Evolutionary conservation across 345 rosid genomes (phyloP).

Genomic region (Euclidium syriacum): DNA sequence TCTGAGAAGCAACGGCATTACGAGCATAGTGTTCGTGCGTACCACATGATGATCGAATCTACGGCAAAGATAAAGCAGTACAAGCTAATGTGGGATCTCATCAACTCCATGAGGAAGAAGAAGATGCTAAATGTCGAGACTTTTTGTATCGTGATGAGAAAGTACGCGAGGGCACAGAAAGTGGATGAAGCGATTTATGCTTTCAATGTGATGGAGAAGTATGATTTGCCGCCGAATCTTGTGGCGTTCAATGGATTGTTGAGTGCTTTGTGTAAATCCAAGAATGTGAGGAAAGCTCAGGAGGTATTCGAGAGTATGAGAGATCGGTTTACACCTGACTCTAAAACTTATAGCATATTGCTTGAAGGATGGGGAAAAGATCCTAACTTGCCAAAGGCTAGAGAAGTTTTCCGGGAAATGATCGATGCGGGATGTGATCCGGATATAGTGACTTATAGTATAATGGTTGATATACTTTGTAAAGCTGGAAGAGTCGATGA

Average conservation of each 20-base stretch:
- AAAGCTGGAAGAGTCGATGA: constrained; percentile 91
- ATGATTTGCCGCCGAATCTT: constrained; percentile 50
- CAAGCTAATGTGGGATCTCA: constrained; percentile 83
- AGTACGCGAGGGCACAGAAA: constrained; percentile 71
- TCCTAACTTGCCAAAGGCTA: constrained; percentile 79
- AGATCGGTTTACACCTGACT: constrained; percentile 45
- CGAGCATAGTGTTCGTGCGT: constrained; percentile 59
- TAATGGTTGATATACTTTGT: constrained; percentile 81
- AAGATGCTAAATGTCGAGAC: constrained; percentile 66
- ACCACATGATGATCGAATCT: constrained; percentile 68
- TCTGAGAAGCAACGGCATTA: constrained; percentile 79
- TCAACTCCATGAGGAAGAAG: constrained; percentile 69
- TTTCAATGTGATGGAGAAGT: constrained; percentile 84
- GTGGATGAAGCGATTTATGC: constrained; percentile 80
- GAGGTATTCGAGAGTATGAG: constrained; percentile 69
- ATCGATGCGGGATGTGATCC: constrained; percentile 57
- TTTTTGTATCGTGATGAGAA: constrained; percentile 86
- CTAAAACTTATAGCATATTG: constrained; percentile 83
- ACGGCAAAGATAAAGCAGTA: constrained; percentile 81
- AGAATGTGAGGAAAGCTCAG: constrained; percentile 87
- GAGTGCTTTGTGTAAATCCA: constrained; percentile 86
- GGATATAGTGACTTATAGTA: constrained; percentile 82
- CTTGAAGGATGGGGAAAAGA: constrained; percentile 89
- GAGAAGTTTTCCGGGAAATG: constrained; percentile 78
- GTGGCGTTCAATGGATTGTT: constrained; percentile 75